Evolutionary conservation across 75 land plant genomes (phyloP).

Genomic region (Ceratopteris richardii): DNA sequence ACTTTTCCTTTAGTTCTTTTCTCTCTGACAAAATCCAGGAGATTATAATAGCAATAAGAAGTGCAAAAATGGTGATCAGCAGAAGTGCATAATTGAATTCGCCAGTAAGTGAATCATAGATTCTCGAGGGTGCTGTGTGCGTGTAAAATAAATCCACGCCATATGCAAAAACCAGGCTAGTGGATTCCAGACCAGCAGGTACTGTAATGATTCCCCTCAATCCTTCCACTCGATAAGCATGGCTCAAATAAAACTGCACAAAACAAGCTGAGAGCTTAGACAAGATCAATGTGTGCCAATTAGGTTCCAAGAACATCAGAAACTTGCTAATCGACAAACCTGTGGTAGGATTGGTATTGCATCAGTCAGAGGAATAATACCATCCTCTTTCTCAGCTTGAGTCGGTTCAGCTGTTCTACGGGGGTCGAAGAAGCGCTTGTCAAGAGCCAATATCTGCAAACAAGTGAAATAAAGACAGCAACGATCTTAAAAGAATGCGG

Average conservation of each 20-base stretch:
- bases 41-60: constrained; percentile 61
- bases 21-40: constrained; percentile 76
- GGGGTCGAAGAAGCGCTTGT: constrained; percentile 93
- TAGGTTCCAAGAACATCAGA: too few species aligned
- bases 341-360: constrained; percentile 84
- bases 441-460: constrained; percentile 83
- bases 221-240: constrained; percentile 87
- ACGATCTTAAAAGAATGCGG: too few species aligned
- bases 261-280: too few species aligned
- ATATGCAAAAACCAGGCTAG: constrained; percentile 74
- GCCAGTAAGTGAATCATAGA: constrained; percentile 91
- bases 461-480: constrained; percentile 2
- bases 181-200: constrained; percentile 91
- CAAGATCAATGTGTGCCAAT: constrained; percentile 1
- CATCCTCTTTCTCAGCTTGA: constrained; percentile 87
- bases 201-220: constrained; percentile 62
- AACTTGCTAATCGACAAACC: too few species aligned
- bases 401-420: constrained; percentile 73
- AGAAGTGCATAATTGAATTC: constrained; percentile 95
- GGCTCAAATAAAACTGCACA: constrained; percentile 88
- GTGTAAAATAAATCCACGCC: constrained; percentile 94
- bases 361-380: constrained; percentile 84
- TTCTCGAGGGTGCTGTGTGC: constrained; percentile 83
- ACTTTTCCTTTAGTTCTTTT: constrained; percentile 84
- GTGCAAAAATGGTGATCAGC: constrained; percentile 76